Percentiles rank a stretch among this genome's conserved stretches.
Conservation (phyloP, 2,329 filamentous ascomycete species). For the Leptodontidium sp. region DNA sequence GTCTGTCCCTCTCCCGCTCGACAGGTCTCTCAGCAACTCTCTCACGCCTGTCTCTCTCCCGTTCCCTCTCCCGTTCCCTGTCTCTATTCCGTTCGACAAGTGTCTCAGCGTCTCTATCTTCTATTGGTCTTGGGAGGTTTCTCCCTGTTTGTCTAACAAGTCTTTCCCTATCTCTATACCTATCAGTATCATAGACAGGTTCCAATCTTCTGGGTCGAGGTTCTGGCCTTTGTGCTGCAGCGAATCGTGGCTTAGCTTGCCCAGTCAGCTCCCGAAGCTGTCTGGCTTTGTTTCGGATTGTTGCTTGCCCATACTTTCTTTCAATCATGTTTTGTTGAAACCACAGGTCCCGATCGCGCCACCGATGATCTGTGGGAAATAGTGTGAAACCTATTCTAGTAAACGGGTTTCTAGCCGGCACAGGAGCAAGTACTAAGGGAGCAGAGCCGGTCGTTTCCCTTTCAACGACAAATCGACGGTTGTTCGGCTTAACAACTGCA, state of each 20-base stretch:
- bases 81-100: neutral
- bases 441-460: neutral
- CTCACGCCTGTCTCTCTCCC: neutral
- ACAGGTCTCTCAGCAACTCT: neutral
- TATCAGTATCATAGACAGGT: neutral
- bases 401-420: slow-evolving; percentile 1
- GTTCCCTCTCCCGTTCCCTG: neutral
- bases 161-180: neutral
- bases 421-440: slow-evolving; percentile 5
- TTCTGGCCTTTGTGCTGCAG: slow-evolving; percentile 2
- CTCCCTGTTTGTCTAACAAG: slow-evolving; percentile 1
- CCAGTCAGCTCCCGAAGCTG: too few species aligned
- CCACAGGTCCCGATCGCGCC: neutral
- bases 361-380: neutral
- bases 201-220: slow-evolving; percentile 6
- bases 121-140: neutral
- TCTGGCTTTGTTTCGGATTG: neutral
- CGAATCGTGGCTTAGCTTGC: slow-evolving; percentile 1
- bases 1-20: neutral
- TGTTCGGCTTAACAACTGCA: slow-evolving; percentile 1
- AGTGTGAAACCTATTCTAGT: neutral
- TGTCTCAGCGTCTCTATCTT: too few species aligned
- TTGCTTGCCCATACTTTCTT: slow-evolving; percentile 7
- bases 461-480: neutral
- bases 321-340: neutral